Evolutionary conservation across 495 filamentous ascomycete species (phyloP).

Genomic region (Choiromyces venosus): DNA sequence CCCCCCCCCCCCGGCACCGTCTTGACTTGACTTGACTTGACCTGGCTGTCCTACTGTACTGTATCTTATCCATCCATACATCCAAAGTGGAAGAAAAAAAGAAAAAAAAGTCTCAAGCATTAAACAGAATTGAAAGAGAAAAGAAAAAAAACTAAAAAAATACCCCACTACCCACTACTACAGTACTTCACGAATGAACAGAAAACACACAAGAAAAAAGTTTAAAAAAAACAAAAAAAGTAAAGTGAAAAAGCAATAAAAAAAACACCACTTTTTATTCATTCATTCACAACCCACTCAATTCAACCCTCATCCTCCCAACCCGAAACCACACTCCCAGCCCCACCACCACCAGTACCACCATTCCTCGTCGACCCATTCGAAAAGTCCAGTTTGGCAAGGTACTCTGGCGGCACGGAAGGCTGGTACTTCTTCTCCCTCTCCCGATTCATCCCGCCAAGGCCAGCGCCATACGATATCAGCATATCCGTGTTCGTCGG

Average conservation of each 20-base stretch:
- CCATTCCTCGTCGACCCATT: slow-evolving; percentile 23
- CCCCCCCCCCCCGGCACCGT: no score
- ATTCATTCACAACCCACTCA: no score
- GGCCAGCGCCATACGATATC: slow-evolving; percentile 86
- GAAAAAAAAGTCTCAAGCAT: background rate
- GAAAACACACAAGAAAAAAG: background rate
- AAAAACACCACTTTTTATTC: background rate
- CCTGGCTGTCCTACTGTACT: background rate
- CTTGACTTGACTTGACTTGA: no score
- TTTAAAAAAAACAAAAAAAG: slow-evolving; percentile 7
- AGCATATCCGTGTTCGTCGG: slow-evolving; percentile 97
- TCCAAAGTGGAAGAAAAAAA: background rate
- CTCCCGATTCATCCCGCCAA: slow-evolving; percentile 87
- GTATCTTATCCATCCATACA: background rate
- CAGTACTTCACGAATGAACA: slow-evolving; percentile 1
- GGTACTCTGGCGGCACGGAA: slow-evolving; percentile 85
- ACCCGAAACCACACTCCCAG: slow-evolving; percentile 6
- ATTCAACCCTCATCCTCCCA: slow-evolving; percentile 31
- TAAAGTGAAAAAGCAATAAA: slow-evolving; percentile 20
- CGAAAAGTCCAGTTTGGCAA: slow-evolving; percentile 74
- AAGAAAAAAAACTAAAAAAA: background rate
- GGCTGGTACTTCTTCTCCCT: slow-evolving; percentile 94
- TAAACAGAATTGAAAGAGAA: background rate
- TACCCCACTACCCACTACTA: background rate
- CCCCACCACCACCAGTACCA: slow-evolving; percentile 9